Percentiles rank a stretch among this genome's conserved stretches.
phyloP scores from a whole-genome alignment of 2,329 filamentous ascomycete species.

The Aspergillus sp. region DNA sequence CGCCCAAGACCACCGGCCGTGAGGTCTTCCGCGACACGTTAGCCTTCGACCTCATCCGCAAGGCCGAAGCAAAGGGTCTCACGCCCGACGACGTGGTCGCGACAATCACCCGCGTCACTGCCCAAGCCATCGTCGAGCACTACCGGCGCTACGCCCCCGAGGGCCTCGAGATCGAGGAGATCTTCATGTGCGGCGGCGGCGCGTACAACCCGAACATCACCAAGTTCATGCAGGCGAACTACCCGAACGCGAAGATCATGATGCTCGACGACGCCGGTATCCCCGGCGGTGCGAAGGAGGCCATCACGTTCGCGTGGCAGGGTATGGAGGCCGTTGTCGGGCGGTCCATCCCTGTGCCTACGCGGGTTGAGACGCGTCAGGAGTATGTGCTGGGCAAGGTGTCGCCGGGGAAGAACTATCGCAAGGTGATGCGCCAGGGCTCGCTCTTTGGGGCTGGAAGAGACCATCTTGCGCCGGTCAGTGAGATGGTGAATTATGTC shows the following conservation, averaged over 20 bases:
- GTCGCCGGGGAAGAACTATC: slow-evolving; percentile 55
- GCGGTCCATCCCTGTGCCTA: slow-evolving; percentile 55
- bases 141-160: slow-evolving; percentile 51
- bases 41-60: not conserved
- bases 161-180: slow-evolving; percentile 51
- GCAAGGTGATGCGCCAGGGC: slow-evolving; percentile 53
- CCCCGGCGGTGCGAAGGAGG: slow-evolving; percentile 59
- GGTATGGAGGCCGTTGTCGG: slow-evolving; percentile 60
- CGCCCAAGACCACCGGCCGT: slow-evolving; percentile 59
- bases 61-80: not conserved
- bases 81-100: slow-evolving; percentile 1
- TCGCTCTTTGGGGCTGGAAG: slow-evolving; percentile 51
- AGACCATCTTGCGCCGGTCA: slow-evolving; percentile 49
- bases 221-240: slow-evolving; percentile 51
- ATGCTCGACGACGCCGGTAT: slow-evolving; percentile 61
- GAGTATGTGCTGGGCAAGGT: slow-evolving; percentile 58
- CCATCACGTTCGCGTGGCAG: slow-evolving; percentile 61
- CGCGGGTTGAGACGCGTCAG: slow-evolving; percentile 53
- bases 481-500: slow-evolving; percentile 52
- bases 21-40: slow-evolving; percentile 51
- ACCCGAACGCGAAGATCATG: slow-evolving; percentile 51
- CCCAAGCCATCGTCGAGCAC: slow-evolving; percentile 57
- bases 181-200: slow-evolving; percentile 52
- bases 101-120: slow-evolving; percentile 54
- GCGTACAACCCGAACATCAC: slow-evolving; percentile 47